Percentiles rank a stretch among this genome's conserved stretches.
These are phyloP conservation scores for Phaffomyces antillensis DNA, from an alignment of 805 yeast species.

Conservation along the genomic window DNA sequence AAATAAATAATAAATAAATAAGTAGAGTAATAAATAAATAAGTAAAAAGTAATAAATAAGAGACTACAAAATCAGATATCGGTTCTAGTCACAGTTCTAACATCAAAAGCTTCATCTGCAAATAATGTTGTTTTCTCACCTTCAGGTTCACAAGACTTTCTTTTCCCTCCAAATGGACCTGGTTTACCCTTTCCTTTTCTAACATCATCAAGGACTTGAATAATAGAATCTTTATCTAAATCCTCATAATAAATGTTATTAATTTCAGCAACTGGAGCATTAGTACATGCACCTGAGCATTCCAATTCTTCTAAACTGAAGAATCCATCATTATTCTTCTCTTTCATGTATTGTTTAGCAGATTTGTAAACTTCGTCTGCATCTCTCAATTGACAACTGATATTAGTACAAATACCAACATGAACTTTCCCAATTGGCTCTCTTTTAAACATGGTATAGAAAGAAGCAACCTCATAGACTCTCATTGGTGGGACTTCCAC, in stretches of 20 bases:
- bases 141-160: constrained; percentile 72
- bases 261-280: constrained; percentile 82
- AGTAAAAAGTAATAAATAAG: constrained; percentile 4
- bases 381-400: constrained; percentile 83
- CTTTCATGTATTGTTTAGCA: constrained; percentile 50
- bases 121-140: constrained; percentile 60
- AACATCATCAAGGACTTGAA: constrained; percentile 52
- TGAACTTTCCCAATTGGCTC: constrained; percentile 81
- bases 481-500: constrained; percentile 92
- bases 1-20: constrained; percentile 1
- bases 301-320: constrained; percentile 85
- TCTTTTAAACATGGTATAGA: constrained; percentile 87
- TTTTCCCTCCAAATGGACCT: constrained; percentile 62
- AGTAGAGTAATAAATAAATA: constrained; percentile 5
- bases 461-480: constrained; percentile 87
- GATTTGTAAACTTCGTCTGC: constrained; percentile 75
- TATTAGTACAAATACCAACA: constrained; percentile 81
- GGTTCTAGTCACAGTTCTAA: constrained; percentile 61
- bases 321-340: constrained; percentile 66
- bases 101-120: constrained; percentile 57
- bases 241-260: constrained; percentile 83
- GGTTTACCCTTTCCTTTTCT: constrained; percentile 52
- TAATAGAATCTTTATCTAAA: constrained; percentile 60
- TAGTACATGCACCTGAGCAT: constrained; percentile 88
- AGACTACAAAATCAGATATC: constrained; percentile 35